A percentile compares a stretch with the other conserved stretches of the same genome.
These are phyloP conservation scores for Zygosaccharomyces sapae DNA, from an alignment of 1,139 yeast genomes.

Conservation along the genomic window DNA sequence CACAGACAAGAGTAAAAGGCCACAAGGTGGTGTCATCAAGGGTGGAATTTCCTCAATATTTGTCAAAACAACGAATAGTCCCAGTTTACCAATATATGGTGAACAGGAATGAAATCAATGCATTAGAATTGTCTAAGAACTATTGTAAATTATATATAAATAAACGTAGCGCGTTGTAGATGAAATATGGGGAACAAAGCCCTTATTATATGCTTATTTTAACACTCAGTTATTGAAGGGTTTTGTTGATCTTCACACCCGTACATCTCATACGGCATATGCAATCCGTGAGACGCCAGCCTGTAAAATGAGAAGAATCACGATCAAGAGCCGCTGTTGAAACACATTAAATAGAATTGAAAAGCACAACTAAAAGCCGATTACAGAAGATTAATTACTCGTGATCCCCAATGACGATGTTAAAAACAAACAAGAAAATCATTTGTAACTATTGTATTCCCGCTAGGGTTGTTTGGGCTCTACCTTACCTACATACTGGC, in stretches of 20 bases:
- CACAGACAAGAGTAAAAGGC: conserved; percentile 44
- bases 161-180: not conserved
- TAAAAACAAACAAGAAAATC: conserved; percentile 7
- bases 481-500: conserved; percentile 5
- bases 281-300: not conserved
- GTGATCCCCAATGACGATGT: not conserved
- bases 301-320: not conserved
- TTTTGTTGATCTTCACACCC: conserved; percentile 2
- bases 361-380: not conserved
- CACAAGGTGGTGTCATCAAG: conserved; percentile 57
- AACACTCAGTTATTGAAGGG: not conserved
- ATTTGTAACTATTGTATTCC: conserved; percentile 2
- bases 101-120: not conserved
- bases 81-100: conserved; percentile 47
- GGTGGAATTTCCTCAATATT: conserved; percentile 48
- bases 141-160: not conserved
- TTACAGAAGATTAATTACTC: not conserved
- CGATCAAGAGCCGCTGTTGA: conserved; percentile 5
- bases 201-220: not conserved
- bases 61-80: conserved; percentile 61
- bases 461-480: conserved; percentile 6
- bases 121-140: not conserved
- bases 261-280: not conserved
- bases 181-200: not conserved
- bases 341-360: not conserved